A percentile compares a stretch with the other conserved stretches of the same genome.
Conservation (phyloP, 2,329 filamentous ascomycete genomes). For the Magnaporthiopsis rhizophila region DNA sequence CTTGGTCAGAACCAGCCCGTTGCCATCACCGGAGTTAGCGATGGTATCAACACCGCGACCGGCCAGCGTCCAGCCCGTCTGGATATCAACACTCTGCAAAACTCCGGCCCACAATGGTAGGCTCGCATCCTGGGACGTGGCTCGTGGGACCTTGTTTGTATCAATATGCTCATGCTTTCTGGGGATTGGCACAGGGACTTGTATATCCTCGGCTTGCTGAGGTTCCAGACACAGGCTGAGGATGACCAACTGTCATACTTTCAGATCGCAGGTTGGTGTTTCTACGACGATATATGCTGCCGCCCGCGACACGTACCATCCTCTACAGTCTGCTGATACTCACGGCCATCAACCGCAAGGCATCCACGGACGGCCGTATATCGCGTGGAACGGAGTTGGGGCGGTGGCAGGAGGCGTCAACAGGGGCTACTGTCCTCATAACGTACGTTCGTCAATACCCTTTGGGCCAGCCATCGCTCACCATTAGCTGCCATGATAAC, state of each 20-base stretch:
- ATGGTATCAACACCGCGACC: conserved; percentile 21
- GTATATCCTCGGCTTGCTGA: conserved; percentile 32
- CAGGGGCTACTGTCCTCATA: conserved; percentile 33
- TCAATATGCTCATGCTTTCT: not conserved
- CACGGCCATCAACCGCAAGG: conserved; percentile 4
- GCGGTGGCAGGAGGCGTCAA: conserved; percentile 18
- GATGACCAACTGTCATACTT: conserved; percentile 36
- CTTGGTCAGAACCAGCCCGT: conserved; percentile 4
- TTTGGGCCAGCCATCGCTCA: conserved; percentile 1
- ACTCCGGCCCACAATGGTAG: conserved; percentile 30
- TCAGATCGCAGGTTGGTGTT: conserved; percentile 30
- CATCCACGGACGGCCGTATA: conserved; percentile 16
- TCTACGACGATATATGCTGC: not conserved
- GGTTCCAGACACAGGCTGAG: conserved; percentile 28
- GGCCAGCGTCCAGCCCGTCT: conserved; percentile 30
- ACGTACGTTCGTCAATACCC: conserved; percentile 6
- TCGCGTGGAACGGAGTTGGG: conserved; percentile 21
- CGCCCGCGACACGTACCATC: too few relatives aligned
- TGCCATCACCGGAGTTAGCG: conserved; percentile 25
- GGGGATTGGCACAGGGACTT: conserved; percentile 24
- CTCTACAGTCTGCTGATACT: conserved; percentile 9
- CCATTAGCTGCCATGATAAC: not conserved
- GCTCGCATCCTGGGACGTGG: not conserved
- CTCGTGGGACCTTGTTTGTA: not conserved
- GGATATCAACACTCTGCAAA: conserved; percentile 34